phyloP scores from a whole-genome alignment of 2,329 filamentous ascomycete genomes.

The Cladosporium sp. region DNA sequence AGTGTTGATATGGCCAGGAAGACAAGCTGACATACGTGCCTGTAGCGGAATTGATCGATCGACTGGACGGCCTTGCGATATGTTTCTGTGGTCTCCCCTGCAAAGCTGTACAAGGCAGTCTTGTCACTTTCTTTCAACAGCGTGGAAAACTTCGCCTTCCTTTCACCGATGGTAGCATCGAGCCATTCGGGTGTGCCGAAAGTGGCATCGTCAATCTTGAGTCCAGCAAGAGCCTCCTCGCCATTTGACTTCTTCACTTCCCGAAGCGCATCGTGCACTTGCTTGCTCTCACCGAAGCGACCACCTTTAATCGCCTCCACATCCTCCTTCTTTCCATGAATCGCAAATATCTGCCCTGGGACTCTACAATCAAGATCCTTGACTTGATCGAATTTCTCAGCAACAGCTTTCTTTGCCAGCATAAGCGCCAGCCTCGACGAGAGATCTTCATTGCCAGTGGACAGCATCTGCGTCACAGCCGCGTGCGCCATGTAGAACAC shows the following conservation, averaged over 20 bases:
- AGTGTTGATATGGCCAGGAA: slow-evolving; percentile 37
- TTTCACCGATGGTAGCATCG: slow-evolving; percentile 14
- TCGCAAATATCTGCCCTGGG: slow-evolving; percentile 36
- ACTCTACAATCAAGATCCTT: slow-evolving; percentile 34
- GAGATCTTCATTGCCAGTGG: slow-evolving; percentile 32
- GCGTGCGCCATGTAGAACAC: slow-evolving; percentile 38
- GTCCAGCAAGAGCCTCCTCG: not conserved
- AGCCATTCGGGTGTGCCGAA: slow-evolving; percentile 17
- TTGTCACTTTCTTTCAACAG: slow-evolving; percentile 8
- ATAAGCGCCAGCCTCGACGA: slow-evolving; percentile 32
- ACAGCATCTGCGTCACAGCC: slow-evolving; percentile 36
- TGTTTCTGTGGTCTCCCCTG: slow-evolving; percentile 1
- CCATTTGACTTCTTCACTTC: slow-evolving; percentile 19
- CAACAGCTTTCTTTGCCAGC: slow-evolving; percentile 35
- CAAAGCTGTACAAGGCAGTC: slow-evolving; percentile 11
- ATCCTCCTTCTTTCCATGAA: slow-evolving; percentile 30
- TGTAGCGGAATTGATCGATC: slow-evolving; percentile 18
- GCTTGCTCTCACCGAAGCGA: slow-evolving; percentile 33
- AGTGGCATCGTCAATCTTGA: slow-evolving; percentile 5
- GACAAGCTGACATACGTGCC: slow-evolving; percentile 19
- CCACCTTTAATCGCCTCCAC: slow-evolving; percentile 28
- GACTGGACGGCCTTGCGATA: slow-evolving; percentile 14
- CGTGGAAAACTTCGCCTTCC: not conserved
- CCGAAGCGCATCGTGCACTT: slow-evolving; percentile 32
- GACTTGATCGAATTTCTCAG: slow-evolving; percentile 34